Percentiles rank a stretch among this genome's conserved stretches.
Conservation (phyloP, 257 asterid genomes). For the Jasminum sambac region DNA sequence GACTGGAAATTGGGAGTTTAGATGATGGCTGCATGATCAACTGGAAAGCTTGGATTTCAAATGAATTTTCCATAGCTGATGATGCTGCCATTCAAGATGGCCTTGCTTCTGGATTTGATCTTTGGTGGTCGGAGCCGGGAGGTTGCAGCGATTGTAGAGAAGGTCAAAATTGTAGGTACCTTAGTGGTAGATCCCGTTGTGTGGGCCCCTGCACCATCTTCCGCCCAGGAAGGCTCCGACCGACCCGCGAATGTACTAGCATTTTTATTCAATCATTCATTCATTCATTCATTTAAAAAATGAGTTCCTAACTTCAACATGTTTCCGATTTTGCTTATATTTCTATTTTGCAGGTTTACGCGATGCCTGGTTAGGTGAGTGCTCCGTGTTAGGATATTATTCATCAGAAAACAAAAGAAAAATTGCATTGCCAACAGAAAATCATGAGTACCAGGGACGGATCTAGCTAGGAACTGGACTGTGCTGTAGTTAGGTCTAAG, state of each 20-base stretch:
- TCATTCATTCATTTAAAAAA: too few relatives aligned
- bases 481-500: too few relatives aligned
- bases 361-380: neutral
- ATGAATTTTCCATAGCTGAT: neutral
- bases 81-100: neutral
- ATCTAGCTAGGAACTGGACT: too few relatives aligned
- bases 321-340: neutral
- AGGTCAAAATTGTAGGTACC: too few relatives aligned
- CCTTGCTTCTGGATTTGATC: neutral
- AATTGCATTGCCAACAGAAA: too few relatives aligned
- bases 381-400: neutral
- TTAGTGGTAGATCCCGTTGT: too few relatives aligned
- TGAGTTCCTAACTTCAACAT: neutral
- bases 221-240: rapidly evolving
- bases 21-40: neutral
- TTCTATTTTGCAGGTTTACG: neutral
- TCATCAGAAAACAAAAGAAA: too few relatives aligned
- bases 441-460: too few relatives aligned
- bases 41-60: neutral
- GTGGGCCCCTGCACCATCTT: neutral
- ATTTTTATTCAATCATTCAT: too few relatives aligned
- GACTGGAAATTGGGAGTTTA: too few relatives aligned
- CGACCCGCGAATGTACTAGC: neutral
- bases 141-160: neutral
- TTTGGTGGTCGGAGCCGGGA: neutral